Evolutionary conservation across 2,329 filamentous ascomycete genomes (phyloP).

Genomic region (Fusarium chaquense): DNA sequence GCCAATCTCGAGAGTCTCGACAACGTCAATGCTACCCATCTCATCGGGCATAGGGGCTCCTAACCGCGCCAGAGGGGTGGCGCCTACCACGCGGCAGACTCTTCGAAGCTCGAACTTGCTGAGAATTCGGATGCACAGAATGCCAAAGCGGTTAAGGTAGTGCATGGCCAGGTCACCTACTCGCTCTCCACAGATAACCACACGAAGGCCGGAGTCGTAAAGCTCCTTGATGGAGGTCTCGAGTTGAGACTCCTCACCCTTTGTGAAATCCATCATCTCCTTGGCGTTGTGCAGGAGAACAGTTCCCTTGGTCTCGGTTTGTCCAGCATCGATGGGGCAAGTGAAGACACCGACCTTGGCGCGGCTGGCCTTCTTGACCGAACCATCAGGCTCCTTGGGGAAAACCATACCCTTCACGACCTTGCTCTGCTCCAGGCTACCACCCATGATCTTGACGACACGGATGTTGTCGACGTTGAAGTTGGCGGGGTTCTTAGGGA

Average conservation of each 20-base stretch:
- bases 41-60: conserved; percentile 99
- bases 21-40: conserved; percentile 94
- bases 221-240: conserved; percentile 95
- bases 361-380: conserved; percentile 88
- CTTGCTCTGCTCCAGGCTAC: conserved; percentile 90
- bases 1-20: conserved; percentile 97
- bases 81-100: conserved; percentile 94
- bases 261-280: conserved; percentile 99
- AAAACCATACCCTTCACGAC: conserved; percentile 99
- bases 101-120: conserved; percentile 98
- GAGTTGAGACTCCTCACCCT: conserved; percentile 93
- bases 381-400: conserved; percentile 91
- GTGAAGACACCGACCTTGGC: conserved; percentile 98
- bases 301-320: conserved; percentile 99
- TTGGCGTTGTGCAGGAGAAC: conserved; percentile 96
- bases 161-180: conserved; percentile 96
- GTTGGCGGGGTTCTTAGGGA: conserved; percentile 94
- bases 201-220: conserved; percentile 90
- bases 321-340: conserved; percentile 93
- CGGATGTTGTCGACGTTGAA: conserved; percentile 99
- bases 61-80: conserved; percentile 93
- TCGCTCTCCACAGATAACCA: conserved; percentile 92
- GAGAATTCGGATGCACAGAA: conserved; percentile 94
- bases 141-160: conserved; percentile 97
- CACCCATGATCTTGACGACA: conserved; percentile 99